phyloP scores from a whole-genome alignment of 2,329 filamentous ascomycete species.

The Blumeria hordei region DNA sequence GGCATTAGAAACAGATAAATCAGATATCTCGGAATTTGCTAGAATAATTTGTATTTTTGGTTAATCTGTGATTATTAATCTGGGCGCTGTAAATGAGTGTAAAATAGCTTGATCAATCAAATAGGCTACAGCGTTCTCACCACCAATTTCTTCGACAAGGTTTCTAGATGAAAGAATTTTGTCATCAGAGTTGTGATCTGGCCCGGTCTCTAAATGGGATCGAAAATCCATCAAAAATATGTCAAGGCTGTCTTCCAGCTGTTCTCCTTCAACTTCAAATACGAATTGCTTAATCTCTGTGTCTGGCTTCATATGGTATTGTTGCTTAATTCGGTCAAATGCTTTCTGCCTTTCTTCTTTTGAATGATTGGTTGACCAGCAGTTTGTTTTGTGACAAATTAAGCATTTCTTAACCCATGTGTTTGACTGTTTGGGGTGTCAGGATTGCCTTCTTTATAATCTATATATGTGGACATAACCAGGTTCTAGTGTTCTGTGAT shows the following conservation, averaged over 20 bases:
- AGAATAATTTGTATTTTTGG: not conserved
- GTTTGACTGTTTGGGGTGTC: not conserved
- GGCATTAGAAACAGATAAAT: not conserved
- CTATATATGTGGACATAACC: too few species aligned
- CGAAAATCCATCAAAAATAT: not conserved
- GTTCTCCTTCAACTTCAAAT: not conserved
- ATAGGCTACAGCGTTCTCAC: not conserved
- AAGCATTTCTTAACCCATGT: not conserved
- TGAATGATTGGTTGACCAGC: not conserved
- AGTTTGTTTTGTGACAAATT: not conserved
- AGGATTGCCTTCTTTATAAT: too few species aligned
- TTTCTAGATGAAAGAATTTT: not conserved
- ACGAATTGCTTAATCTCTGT: not conserved
- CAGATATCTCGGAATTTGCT: not conserved
- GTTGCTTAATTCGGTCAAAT: not conserved
- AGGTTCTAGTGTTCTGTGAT: too few species aligned
- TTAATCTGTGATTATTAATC: not conserved
- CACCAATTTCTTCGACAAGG: not conserved
- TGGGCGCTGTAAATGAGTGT: not conserved
- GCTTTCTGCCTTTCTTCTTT: not conserved
- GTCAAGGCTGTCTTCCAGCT: not conserved
- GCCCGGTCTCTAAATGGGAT: not conserved
- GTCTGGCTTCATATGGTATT: not conserved
- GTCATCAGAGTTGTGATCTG: not conserved
- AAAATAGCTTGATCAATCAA: not conserved